Percentiles rank a stretch among this genome's conserved stretches.
phyloP scores from a whole-genome alignment of 2,329 filamentous ascomycete genomes.

The Pseudocercospora pini-densiflorae region DNA sequence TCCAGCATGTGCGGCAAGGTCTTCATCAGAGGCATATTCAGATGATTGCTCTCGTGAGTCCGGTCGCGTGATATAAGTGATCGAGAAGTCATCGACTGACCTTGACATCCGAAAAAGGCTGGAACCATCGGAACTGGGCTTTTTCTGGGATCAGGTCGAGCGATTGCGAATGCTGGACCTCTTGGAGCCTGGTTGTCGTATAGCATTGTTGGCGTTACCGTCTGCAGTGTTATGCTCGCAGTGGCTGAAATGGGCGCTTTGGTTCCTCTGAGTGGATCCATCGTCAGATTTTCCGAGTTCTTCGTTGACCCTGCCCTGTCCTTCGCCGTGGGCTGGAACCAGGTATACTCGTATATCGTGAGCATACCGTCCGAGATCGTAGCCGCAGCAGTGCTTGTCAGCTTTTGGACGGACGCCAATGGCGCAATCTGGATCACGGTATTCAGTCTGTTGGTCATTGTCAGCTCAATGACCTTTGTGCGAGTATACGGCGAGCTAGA shows the following conservation, averaged over 20 bases:
- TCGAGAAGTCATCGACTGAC: neutral
- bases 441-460: conserved; percentile 19
- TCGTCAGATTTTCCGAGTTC: conserved; percentile 24
- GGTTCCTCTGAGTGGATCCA: conserved; percentile 20
- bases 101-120: conserved; percentile 24
- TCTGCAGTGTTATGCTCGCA: conserved; percentile 22
- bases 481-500: conserved; percentile 29
- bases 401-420: conserved; percentile 22
- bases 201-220: conserved; percentile 20
- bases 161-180: conserved; percentile 41
- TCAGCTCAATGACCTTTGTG: conserved; percentile 19
- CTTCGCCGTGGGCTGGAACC: conserved; percentile 25
- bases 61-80: neutral
- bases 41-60: conserved; percentile 29
- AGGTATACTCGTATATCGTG: conserved; percentile 19
- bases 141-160: conserved; percentile 43
- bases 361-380: conserved; percentile 25
- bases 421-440: conserved; percentile 26
- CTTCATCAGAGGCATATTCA: conserved; percentile 27
- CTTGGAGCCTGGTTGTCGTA: conserved; percentile 28
- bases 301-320: conserved; percentile 24
- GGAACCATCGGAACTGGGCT: conserved; percentile 46
- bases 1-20: conserved; percentile 27
- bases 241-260: conserved; percentile 26
- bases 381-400: conserved; percentile 19